Base-by-base conservation (phyloP, 768 basidiomycete genomes). In the Lentinus tigrinus region DNA sequence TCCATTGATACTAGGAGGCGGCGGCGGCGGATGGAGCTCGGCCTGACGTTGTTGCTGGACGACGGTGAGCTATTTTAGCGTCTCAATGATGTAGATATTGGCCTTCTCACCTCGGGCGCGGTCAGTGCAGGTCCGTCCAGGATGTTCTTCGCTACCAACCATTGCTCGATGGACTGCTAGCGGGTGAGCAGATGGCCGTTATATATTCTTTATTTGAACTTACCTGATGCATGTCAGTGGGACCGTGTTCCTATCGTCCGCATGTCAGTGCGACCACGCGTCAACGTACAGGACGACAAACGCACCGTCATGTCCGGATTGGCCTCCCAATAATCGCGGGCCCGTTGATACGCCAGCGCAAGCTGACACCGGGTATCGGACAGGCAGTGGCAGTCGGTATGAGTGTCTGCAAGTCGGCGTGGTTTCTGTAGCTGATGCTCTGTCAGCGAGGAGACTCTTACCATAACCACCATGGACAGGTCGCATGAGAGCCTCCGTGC, bases 281-380 rank as follows among this genome's bases (percentile, higher is more conserved):
- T 44, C 21, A 23, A 38, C n/a, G n/a, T 2, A 21, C n/a, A 19
- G 2, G 16, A 13, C 9, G 38, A 36, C 19, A 16, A 3, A 47
- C 46, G 23, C 38, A 58, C 57, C 8, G 10, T n/a, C 21, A 47
- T 43, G 27, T 58, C 36, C 7, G 57, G 50, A 26, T 58, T 31
- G 1, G 37, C 34, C 9, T 36, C 44, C 57, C 57, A 58, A 21
- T 58, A 58, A 5, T 58, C 51, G 14, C 51, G 57, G 8, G 51
- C 57, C 19, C 31, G 50, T 23, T 57, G 56, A 16, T 46, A 52
- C 0, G 56, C 56, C 0, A 58, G 36, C 4, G 51, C 51, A 17
- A 58, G 24, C 17, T 58, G 57, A 17, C 57, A 58, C 4, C 57
- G 57, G 23, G 51, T 44, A 24, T 58, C 57, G 8, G 47, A 17